phyloP scores from a whole-genome alignment of 768 basidiomycete genomes.

The Lentinula raphanica region DNA sequence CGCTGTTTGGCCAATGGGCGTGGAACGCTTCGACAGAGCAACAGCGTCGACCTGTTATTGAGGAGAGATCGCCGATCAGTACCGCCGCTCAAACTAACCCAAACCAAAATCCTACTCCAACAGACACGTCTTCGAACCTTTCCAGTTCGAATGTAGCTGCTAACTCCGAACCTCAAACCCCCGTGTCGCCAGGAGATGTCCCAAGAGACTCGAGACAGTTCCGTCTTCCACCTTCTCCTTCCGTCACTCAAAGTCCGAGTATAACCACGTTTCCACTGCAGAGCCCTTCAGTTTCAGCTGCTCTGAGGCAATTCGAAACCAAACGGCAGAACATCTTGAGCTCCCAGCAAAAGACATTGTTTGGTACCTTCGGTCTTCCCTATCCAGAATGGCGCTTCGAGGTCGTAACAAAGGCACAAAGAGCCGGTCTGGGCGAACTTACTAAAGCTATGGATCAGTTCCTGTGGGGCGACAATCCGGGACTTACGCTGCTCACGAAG shows the following conservation, averaged over 20 bases:
- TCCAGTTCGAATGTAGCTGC: neutral
- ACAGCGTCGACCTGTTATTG: neutral
- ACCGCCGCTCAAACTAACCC: neutral
- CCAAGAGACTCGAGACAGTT: neutral
- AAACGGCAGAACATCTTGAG: neutral
- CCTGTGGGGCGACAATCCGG: conserved; percentile 23
- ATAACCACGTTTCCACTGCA: neutral
- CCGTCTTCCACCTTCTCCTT: conserved; percentile 1
- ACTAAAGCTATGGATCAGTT: conserved; percentile 49
- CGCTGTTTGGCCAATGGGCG: neutral
- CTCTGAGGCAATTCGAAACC: neutral
- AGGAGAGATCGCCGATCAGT: neutral
- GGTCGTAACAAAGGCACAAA: conserved; percentile 44
- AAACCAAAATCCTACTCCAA: neutral
- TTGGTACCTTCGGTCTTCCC: conserved; percentile 32
- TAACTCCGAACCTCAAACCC: neutral
- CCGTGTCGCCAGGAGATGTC: neutral
- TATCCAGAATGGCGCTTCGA: conserved; percentile 67
- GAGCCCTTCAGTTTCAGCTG: neutral
- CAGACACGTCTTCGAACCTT: neutral
- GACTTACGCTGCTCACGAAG: conserved; percentile 3
- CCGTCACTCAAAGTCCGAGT: neutral
- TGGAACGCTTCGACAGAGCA: neutral
- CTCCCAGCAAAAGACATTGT: neutral
- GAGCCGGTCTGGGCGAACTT: conserved; percentile 55